These are phyloP conservation scores for Echria macrotheca DNA, from an alignment of 495 filamentous ascomycete species.

Conservation along the genomic window DNA sequence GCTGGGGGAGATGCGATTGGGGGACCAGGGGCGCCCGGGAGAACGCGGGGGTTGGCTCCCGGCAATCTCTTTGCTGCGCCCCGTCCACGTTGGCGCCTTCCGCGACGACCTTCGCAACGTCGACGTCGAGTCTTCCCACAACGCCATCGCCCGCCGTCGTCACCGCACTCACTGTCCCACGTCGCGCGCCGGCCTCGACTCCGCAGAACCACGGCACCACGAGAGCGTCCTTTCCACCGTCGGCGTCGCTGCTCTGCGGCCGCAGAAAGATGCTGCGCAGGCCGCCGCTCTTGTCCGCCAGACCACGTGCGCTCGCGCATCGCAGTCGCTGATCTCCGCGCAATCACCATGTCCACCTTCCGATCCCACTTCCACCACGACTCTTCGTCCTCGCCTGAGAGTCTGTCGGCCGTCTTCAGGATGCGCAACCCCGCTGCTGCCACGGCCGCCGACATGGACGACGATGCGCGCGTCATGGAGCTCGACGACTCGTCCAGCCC, in stretches of 20 bases:
- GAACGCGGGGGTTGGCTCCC: background rate
- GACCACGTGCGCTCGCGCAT: too few species aligned
- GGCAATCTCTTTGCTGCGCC: slow-evolving; percentile 3
- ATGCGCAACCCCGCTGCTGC: background rate
- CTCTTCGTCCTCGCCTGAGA: background rate
- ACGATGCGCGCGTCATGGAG: slow-evolving; percentile 6
- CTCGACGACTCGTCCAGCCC: slow-evolving; percentile 19
- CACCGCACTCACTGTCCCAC: background rate
- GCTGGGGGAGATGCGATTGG: background rate
- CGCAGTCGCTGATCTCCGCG: too few species aligned
- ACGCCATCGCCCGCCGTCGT: background rate
- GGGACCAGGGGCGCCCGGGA: background rate
- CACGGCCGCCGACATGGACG: background rate
- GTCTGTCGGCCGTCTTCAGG: background rate
- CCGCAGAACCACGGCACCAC: background rate
- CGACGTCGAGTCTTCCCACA: background rate
- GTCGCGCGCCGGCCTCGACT: background rate
- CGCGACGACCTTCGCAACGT: background rate
- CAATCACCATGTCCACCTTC: background rate
- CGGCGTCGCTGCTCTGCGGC: background rate
- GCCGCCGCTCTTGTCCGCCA: background rate
- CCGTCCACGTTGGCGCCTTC: background rate
- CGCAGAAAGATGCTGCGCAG: slow-evolving; percentile 4
- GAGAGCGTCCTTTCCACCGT: background rate
- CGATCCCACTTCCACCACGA: background rate